Evolutionary conservation across 495 filamentous ascomycete genomes (phyloP), one percentile per base, ranked within the genome.

Genomic region (Trichoderma erinaceum): DNA sequence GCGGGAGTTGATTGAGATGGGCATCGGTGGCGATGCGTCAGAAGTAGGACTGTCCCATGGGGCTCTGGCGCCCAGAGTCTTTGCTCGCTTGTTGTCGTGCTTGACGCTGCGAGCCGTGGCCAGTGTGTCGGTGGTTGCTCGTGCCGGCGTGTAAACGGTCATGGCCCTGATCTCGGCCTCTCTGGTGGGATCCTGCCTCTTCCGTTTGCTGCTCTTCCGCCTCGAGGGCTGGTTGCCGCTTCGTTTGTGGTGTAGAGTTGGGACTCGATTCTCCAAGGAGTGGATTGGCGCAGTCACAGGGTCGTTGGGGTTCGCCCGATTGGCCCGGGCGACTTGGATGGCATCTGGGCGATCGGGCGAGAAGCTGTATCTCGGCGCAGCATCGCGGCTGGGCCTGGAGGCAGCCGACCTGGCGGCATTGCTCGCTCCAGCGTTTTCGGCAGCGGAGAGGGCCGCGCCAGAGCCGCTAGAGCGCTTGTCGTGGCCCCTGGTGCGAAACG

Each of bases 151-250:
- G 27, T 92, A 85, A 38, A 86, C 87, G 52, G 88, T 89, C 88
- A 97, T 89, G n/a, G 90, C 84, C 68, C 87, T 88, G 71, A 97
- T 92, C 78, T 97, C 92, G 66, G 90, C 90, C 75, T 96, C 92
- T 21, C 93, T 84, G 66, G 86, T 82, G 73, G 86, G 85, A 67
- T 96, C 90, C 46, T 89, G 78, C 66, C 89, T 88, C 67, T 89
- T 84, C 63, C 80, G 80, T 78, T 93, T 96, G 81, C 89, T 95
- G 18, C 91, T 88, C 71, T 86, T 90, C 63, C 89, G 86, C 41
- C 87, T 85, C 46, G 86, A 76, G 29, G 89, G 79, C 81, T 79
- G 82, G 76, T 74, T 80, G 11, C 58, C 21, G 61, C 84, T 66
- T 81, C 84, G 63, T 67, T 81, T 86, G 73, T 88, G 89, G 69